Evolutionary conservation across 83 land plant species (phyloP).

Genomic region (Thuja plicata): DNA sequence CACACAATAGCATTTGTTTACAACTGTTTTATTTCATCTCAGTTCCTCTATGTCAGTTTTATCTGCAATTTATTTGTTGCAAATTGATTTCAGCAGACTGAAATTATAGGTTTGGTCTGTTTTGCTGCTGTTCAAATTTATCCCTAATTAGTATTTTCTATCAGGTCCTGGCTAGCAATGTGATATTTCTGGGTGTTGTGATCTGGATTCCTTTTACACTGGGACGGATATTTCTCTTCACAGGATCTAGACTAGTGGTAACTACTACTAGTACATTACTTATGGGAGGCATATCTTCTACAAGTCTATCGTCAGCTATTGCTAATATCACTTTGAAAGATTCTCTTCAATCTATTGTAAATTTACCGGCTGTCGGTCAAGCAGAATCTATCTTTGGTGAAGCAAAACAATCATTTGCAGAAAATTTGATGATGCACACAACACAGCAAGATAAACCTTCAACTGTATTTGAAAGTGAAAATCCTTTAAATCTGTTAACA

Average conservation of each 20-base stretch:
- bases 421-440: conserved; percentile 25
- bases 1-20: not conserved
- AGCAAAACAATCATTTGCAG: conserved; percentile 28
- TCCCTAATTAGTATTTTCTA: not conserved
- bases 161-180: conserved; percentile 96
- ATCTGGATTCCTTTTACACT: conserved; percentile 89
- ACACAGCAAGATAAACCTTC: conserved; percentile 21
- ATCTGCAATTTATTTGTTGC: not conserved
- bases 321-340: conserved; percentile 54
- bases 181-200: conserved; percentile 88
- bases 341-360: conserved; percentile 34
- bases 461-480: conserved; percentile 13
- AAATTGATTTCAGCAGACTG: not conserved
- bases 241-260: conserved; percentile 58
- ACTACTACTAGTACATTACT: conserved; percentile 43
- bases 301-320: conserved; percentile 43
- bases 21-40: not conserved
- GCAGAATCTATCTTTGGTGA: not conserved
- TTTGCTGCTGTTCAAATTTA: not conserved
- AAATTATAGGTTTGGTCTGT: not conserved
- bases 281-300: conserved; percentile 61
- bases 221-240: conserved; percentile 71
- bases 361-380: conserved; percentile 35
- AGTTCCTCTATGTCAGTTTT: not conserved
- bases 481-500: conserved; percentile 44